These are phyloP conservation scores for Sungouiella thailandica DNA, from an alignment of 805 yeast species.

Conservation along the genomic window DNA sequence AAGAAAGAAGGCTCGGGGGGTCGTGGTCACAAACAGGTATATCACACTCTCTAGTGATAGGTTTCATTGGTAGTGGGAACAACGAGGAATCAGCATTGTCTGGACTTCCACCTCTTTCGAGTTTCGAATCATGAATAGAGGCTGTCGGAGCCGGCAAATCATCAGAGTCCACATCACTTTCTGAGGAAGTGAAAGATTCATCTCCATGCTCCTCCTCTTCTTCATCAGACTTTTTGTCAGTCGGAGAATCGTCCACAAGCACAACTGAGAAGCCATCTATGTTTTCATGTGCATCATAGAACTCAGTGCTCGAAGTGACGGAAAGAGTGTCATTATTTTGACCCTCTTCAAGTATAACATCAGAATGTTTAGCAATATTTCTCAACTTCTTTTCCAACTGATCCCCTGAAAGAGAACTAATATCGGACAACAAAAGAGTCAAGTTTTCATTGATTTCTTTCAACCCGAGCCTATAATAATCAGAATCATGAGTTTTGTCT, in stretches of 20 bases:
- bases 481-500: not conserved
- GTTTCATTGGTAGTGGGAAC: conserved; percentile 61
- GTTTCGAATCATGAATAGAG: not conserved
- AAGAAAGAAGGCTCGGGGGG: conserved; percentile 80
- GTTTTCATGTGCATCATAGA: conserved; percentile 63
- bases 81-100: conserved; percentile 35
- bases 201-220: conserved; percentile 18
- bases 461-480: no score
- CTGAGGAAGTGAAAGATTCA: conserved; percentile 15
- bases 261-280: conserved; percentile 53
- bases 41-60: conserved; percentile 51
- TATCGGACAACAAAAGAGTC: not conserved
- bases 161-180: conserved; percentile 10
- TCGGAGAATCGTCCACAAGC: conserved; percentile 27
- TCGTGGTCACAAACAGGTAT: conserved; percentile 53
- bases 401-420: not conserved
- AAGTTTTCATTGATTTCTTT: not conserved
- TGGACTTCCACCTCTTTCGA: not conserved
- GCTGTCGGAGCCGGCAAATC: conserved; percentile 9
- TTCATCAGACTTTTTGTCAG: conserved; percentile 14
- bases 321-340: conserved; percentile 22
- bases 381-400: conserved; percentile 4
- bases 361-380: not conserved
- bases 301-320: conserved; percentile 27
- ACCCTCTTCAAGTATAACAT: not conserved